Evolutionary conservation across 306 rosid genomes (phyloP).

Genomic region (Gastrolobium villosum): DNA sequence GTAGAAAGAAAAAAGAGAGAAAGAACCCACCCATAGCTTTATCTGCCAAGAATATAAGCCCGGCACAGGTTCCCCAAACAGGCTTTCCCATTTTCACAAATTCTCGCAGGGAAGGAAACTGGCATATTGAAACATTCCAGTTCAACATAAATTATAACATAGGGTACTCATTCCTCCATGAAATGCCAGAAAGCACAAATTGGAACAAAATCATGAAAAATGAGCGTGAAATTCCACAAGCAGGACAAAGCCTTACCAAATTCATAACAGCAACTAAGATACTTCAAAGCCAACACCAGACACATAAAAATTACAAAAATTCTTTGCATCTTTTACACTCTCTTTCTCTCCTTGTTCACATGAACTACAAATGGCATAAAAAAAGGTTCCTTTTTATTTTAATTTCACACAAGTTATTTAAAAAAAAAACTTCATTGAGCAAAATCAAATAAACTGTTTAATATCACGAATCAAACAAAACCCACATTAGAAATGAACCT

Average conservation of each 20-base stretch:
- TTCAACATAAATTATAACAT: slow-evolving; percentile 16
- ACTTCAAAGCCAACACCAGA: slow-evolving; percentile 9
- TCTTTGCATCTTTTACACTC: not conserved
- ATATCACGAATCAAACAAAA: not conserved
- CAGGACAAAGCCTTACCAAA: not conserved
- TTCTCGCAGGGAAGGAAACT: slow-evolving; percentile 95
- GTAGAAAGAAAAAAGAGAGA: slow-evolving; percentile 21
- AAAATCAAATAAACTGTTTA: not conserved
- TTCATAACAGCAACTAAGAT: slow-evolving; percentile 13
- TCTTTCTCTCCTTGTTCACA: not conserved
- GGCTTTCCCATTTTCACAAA: slow-evolving; percentile 94
- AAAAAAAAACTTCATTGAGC: not conserved
- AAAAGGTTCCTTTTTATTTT: not conserved
- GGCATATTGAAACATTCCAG: slow-evolving; percentile 34
- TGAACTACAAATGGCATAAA: not conserved
- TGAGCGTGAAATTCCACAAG: not conserved
- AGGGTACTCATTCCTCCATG: not conserved
- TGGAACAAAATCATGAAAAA: not conserved
- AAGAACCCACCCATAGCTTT: slow-evolving; percentile 75
- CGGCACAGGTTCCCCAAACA: slow-evolving; percentile 99
- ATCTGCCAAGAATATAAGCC: slow-evolving; percentile 94
- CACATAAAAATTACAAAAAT: not conserved
- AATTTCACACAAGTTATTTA: not conserved
- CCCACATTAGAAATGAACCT: not conserved
- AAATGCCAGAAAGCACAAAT: slow-evolving; percentile 2